Base-by-base conservation (phyloP, 768 basidiomycete species). In the Termitomyces sp. region DNA sequence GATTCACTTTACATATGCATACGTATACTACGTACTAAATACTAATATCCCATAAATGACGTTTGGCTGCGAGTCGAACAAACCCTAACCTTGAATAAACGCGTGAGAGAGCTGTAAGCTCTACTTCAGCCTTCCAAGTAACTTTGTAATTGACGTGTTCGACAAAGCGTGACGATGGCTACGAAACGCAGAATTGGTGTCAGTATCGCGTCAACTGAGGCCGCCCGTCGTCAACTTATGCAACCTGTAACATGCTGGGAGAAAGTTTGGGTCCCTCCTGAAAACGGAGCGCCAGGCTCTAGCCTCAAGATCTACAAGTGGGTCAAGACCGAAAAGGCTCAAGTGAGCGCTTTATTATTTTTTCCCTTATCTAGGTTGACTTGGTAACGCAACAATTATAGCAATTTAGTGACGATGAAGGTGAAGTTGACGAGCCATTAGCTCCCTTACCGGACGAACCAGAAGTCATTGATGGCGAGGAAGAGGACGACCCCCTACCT, bases 401-500 rank as follows among this genome's bases (percentile, higher is more conserved):
- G 91, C 89, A 92, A 80, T 94, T 93, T 66, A 91, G 88, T 67
- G 91, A 93, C 67, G 89, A 93, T 59, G 92, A 93, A 67, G 88
- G 82, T 53, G 88, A 85, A 62, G 82, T 76, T 0, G 89, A 93
- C 64, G 89, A 90, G 66, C 90, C 91, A 14, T 78, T 93, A 28
- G 91, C 85, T 1, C 91, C 91, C 18, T 76, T 93, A 46, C 91
- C 89, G 5, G 82, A 84, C 57, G 91, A 92, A 64, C 82, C 86
- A 28, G 91, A 93, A 69, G 82, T 83, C 8, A 85, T 83, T 0
- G 91, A 92, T 49, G 82, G 82, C 48, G 86, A 88, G 53, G 89
- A 91, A 50, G 90, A 92, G 61, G 90, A 90, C 56, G 89, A 88
- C 61, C 66, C 71, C 20, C 79, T 80, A 16, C 73, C 74, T 23